Evolutionary conservation across 1,284 basidiomycete species (phyloP), one percentile per base, ranked within the genome.

Genomic region (Sporisorium scitamineum): DNA sequence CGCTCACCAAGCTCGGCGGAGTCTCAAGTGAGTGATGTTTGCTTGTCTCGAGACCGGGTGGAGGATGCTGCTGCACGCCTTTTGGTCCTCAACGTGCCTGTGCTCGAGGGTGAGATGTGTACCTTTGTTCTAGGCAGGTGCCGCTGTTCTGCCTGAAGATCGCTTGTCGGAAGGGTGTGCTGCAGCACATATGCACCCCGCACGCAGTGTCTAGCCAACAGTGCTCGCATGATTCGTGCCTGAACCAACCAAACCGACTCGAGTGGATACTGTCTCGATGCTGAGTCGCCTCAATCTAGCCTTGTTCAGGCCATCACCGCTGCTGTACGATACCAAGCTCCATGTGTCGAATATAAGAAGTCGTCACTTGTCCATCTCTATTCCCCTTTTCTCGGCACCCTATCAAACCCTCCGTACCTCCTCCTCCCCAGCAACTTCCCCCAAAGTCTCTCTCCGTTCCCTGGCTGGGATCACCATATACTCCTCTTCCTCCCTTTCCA

Each of bases 101-200:
- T n/a, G n/a, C n/a, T n/a, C n/a, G n/a, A n/a, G n/a, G n/a, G n/a
- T n/a, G 32, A 34, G 32, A 34, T 50, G 50, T 51, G 31, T 51
- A 48, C 47, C 26, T 31, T n/a, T 48, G 8, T 18, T 16, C 31
- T 2, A 27, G n/a, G 9, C 47, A 31, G 31, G 7, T 5, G 31
- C 48, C 20, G 48, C 29, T 50, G 8, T 50, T 22, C 10, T 22
- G 48, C 48, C 48, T 50, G 29, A n/a, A 22, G 31, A 24, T 34
- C 7, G 37, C 39, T 9, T 42, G 39, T 20, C n/a, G 39, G n/a
- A 16, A 42, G 8, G 16, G 52, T 16, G 24, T 41, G 52, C 37
- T 41, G 37, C 37, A 24, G 50, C 50, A 11, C 48, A 20, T 53
- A 61, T 67, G 64, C 64, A 67, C 41, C 64, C 64, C 53, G 37